Evolutionary conservation across 352 stramenopile genomes (phyloP), one percentile per base, ranked within the genome.

Genomic region (Globisporangium paroecandrum): DNA sequence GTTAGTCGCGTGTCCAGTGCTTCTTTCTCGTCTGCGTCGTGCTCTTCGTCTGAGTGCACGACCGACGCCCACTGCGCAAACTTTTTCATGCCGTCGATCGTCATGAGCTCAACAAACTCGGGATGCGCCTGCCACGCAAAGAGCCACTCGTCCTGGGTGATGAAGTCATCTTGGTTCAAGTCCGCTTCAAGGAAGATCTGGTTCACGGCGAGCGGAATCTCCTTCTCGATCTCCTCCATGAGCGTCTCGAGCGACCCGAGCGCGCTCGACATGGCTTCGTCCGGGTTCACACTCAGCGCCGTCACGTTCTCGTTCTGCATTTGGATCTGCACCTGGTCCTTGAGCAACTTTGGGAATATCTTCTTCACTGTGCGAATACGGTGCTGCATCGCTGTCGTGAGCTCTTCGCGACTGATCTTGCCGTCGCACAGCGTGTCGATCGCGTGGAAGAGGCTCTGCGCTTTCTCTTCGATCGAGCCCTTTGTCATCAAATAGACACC

Each of bases 61-160:
- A 91, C 81, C 0, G 83, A 88, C 12, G 84, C 84, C 84, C 84
- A 91, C 61, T 92, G 83, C 27, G 83, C 81, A 59, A 94, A 83
- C 64, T 94, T 94, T 63, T 90, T 90, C 84, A 94, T 90, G 18
- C 84, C 87, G 57, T 94, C 87, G 58, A 94, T 90, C 0, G 87
- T 93, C 77, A 94, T 77, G 53, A 94, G 72, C 68, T 94, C 87
- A 6, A 94, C 84, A 34, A 94, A 89, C 65, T 94, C 87, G 2
- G 87, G 87, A 56, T 93, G 87, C 2, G 80, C 67, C 58, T 91
- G 84, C 84, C 84, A 92, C 53, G 83, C 81, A 34, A 90, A 89
- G n/a, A 93, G 69, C 87, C 87, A 94, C 69, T 94, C 87, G 49
- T 93, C 75, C 60, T 92, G 76, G 1, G 78, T 76, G 68, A 94